A percentile compares a stretch with the other conserved stretches of the same genome.
These are phyloP conservation scores for Xylaria polymorpha DNA, from an alignment of 2,329 filamentous ascomycete genomes.

Conservation along the genomic window DNA sequence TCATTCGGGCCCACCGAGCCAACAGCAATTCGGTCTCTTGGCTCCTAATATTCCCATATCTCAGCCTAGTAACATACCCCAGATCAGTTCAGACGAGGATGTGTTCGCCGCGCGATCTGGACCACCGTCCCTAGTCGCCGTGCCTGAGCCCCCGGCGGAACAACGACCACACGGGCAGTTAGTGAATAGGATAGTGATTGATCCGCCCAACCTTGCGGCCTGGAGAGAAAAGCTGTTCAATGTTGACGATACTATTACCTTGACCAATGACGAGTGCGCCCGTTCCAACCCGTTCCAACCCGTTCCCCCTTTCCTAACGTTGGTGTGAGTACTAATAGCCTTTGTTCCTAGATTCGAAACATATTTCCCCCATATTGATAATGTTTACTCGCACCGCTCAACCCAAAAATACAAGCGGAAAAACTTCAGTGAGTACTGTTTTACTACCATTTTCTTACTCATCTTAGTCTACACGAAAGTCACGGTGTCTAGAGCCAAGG, in stretches of 20 bases:
- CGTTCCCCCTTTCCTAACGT: conserved; percentile 1
- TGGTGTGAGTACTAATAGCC: conserved; percentile 31
- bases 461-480: not conserved
- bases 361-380: conserved; percentile 86
- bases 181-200: conserved; percentile 67
- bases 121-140: conserved; percentile 40
- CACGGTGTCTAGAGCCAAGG: not conserved
- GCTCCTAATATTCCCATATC: conserved; percentile 44
- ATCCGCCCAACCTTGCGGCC: conserved; percentile 73
- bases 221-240: conserved; percentile 81
- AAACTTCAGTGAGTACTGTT: conserved; percentile 64
- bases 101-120: conserved; percentile 45
- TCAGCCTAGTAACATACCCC: conserved; percentile 34
- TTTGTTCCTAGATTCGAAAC: conserved; percentile 71
- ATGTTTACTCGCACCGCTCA: conserved; percentile 85
- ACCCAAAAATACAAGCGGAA: conserved; percentile 85
- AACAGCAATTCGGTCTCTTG: conserved; percentile 61
- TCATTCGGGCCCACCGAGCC: conserved; percentile 48
- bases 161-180: conserved; percentile 63
- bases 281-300: conserved; percentile 5
- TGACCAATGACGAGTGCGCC: conserved; percentile 76
- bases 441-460: not conserved
- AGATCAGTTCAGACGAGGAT: conserved; percentile 54
- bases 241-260: conserved; percentile 76
- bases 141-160: conserved; percentile 52